Percentiles rank a stretch among this genome's conserved stretches.
Conservation (phyloP, 148 eudicot genomes). For the Agrostemma githago region DNA sequence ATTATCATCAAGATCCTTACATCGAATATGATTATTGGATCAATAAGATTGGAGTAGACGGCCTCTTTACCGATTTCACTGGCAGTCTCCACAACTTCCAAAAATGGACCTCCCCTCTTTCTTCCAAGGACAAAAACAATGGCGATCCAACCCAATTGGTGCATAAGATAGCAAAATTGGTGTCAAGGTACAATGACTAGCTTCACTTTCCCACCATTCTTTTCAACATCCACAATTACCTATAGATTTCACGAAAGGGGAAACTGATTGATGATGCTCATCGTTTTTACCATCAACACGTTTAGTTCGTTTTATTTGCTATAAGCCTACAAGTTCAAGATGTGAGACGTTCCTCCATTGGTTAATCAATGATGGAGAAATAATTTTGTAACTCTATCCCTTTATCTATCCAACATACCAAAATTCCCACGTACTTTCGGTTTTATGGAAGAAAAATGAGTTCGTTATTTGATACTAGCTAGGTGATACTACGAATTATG, state of each 20-base stretch:
- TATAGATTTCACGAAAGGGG: background rate
- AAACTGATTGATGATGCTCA: background rate
- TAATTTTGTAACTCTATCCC: background rate
- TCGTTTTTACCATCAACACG: background rate
- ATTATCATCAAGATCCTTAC: conserved; percentile 79
- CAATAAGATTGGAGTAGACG: conserved; percentile 77
- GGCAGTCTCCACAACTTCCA: conserved; percentile 82
- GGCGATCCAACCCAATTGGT: conserved; percentile 38
- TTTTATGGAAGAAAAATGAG: no score
- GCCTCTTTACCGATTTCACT: conserved; percentile 87
- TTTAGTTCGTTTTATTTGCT: background rate
- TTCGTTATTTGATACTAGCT: no score
- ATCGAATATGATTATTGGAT: conserved; percentile 75
- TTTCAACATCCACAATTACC: background rate
- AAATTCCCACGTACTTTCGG: no score
- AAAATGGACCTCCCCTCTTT: conserved; percentile 58
- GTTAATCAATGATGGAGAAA: background rate
- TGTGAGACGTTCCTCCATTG: background rate
- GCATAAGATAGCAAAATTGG: conserved; percentile 47
- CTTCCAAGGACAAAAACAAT: conserved; percentile 23
- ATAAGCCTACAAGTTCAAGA: background rate
- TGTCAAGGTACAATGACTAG: conserved; percentile 16
- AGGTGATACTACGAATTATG: no score
- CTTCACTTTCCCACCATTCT: conserved; percentile 1
- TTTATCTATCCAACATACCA: background rate